Conservation (phyloP, 805 yeast genomes). For the Cyberlindnera petersonii region DNA sequence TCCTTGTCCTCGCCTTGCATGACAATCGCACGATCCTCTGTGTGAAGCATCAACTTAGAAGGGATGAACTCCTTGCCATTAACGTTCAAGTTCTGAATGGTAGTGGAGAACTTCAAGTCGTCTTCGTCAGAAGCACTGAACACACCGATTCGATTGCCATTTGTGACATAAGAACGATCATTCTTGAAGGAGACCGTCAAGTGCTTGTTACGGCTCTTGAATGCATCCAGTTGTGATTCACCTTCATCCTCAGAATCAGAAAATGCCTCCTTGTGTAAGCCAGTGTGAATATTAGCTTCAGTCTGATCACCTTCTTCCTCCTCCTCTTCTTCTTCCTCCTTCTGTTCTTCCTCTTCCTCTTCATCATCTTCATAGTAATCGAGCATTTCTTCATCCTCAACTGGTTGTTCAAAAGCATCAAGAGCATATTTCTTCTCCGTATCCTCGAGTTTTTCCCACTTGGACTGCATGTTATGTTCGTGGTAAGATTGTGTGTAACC, state of each 20-base stretch:
- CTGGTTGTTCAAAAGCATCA: constrained; percentile 46
- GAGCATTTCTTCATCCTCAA: constrained; percentile 34
- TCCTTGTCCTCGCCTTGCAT: constrained; percentile 52
- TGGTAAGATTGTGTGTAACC: constrained; percentile 51
- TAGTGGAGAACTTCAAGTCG: constrained; percentile 56
- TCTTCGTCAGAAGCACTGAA: constrained; percentile 56
- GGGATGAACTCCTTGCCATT: constrained; percentile 54
- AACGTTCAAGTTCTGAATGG: constrained; percentile 57
- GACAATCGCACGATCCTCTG: constrained; percentile 65
- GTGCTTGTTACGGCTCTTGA: constrained; percentile 50
- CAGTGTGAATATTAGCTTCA: constrained; percentile 21
- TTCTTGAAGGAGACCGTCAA: constrained; percentile 68
- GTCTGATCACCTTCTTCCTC: constrained; percentile 37
- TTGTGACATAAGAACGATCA: constrained; percentile 72
- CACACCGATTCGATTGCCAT: constrained; percentile 79
- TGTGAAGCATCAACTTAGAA: constrained; percentile 67
- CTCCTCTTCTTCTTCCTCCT: constrained; percentile 34
- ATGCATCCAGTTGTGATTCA: constrained; percentile 26
- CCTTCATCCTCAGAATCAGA: constrained; percentile 38
- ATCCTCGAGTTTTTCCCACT: constrained; percentile 42
- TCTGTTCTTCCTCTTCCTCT: constrained; percentile 33
- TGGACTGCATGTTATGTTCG: constrained; percentile 51
- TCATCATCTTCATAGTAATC: constrained; percentile 21
- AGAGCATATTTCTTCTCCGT: constrained; percentile 53
- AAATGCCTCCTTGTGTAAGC: constrained; percentile 20